A percentile compares a stretch with the other conserved stretches of the same genome.
Evolutionary conservation across 495 filamentous ascomycete species (phyloP).

Genomic region (Wilcoxina mikolae): DNA sequence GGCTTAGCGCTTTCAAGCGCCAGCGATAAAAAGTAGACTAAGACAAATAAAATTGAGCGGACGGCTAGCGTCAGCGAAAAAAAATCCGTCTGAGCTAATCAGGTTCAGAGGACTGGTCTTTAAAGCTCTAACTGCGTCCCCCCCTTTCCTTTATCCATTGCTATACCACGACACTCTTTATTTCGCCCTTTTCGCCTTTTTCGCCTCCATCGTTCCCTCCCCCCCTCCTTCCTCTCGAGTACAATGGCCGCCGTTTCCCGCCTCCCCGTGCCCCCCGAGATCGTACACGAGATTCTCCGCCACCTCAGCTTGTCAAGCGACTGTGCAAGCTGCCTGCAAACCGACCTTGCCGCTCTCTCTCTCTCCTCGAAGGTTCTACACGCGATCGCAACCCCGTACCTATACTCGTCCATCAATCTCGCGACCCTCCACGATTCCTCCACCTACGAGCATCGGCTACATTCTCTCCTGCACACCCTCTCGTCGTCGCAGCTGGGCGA

Average conservation of each 20-base stretch:
- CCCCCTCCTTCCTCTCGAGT: too few relatives aligned
- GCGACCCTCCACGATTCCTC: background rate
- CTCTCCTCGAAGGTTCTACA: background rate
- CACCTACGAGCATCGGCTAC: background rate
- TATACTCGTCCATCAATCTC: constrained; percentile 1
- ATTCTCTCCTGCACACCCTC: background rate
- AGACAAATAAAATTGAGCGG: too few relatives aligned
- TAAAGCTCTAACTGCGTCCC: too few relatives aligned
- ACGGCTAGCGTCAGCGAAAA: too few relatives aligned
- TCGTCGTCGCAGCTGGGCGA: background rate
- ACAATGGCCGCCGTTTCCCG: background rate
- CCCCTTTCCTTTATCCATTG: too few relatives aligned
- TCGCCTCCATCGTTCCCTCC: too few relatives aligned
- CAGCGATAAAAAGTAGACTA: too few relatives aligned
- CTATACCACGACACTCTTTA: too few relatives aligned
- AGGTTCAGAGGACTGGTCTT: too few relatives aligned
- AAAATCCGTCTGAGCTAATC: too few relatives aligned
- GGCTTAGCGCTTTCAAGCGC: too few relatives aligned
- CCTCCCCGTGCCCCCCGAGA: constrained; percentile 3
- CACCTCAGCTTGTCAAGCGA: background rate
- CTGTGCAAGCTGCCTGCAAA: constrained; percentile 3
- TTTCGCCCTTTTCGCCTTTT: too few relatives aligned
- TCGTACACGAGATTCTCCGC: constrained; percentile 1
- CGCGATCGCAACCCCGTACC: constrained; percentile 1
- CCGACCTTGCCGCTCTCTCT: background rate